phyloP scores from a whole-genome alignment of 768 basidiomycete genomes.

The Mrakia blollopis region DNA sequence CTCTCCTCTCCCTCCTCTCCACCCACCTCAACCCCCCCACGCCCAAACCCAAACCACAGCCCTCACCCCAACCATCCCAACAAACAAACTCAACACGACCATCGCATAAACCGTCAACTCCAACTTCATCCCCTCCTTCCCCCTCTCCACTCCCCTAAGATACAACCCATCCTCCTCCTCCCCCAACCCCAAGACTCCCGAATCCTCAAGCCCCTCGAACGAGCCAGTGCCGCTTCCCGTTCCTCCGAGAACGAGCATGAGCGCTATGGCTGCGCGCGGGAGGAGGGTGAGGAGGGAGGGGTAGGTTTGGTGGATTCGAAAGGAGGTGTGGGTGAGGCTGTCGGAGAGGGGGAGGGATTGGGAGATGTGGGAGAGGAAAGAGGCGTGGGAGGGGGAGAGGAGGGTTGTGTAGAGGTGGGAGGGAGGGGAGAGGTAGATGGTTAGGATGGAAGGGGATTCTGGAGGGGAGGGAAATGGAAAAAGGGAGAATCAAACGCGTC shows the following conservation, averaged over 20 bases:
- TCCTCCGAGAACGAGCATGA: conserved; percentile 2
- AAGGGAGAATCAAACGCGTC: neutral
- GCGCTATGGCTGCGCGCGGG: neutral
- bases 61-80: neutral
- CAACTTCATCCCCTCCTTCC: neutral
- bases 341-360: neutral
- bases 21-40: neutral
- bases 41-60: neutral
- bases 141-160: neutral
- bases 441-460: neutral
- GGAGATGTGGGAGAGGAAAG: conserved; percentile 1
- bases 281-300: neutral
- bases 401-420: neutral
- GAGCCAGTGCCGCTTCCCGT: neutral
- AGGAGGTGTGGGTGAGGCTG: neutral
- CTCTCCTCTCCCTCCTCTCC: neutral
- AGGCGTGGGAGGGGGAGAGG: neutral
- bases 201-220: neutral
- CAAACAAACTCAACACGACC: neutral
- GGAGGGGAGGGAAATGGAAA: too few relatives aligned
- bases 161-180: neutral
- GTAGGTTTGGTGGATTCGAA: neutral
- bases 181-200: too few relatives aligned
- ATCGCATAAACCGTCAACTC: neutral
- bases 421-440: neutral